Percentiles rank a stretch among this genome's conserved stretches.
phyloP scores from a whole-genome alignment of 306 rosid genomes.

The Lithocarpus polystachyus region DNA sequence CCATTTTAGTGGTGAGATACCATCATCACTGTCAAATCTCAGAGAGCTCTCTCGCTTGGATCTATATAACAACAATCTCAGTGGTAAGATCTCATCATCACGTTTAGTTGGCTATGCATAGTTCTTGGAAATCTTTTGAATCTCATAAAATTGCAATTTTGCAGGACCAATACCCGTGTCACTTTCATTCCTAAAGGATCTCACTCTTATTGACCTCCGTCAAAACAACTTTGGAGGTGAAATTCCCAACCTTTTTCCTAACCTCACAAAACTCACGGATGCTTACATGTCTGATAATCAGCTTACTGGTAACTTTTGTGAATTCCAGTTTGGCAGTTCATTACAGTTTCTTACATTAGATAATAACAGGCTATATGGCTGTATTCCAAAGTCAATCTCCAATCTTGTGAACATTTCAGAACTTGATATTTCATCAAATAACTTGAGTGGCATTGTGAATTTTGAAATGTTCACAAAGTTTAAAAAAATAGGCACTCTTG shows the following conservation, averaged over 20 bases:
- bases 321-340: too few relatives aligned
- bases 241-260: too few relatives aligned
- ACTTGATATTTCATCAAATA: neutral
- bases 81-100: too few relatives aligned
- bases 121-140: too few relatives aligned
- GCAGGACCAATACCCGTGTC: neutral
- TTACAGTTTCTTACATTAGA: neutral
- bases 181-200: neutral
- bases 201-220: neutral
- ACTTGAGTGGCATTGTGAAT: slow-evolving; percentile 5
- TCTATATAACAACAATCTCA: too few relatives aligned
- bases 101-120: too few relatives aligned
- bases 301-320: neutral
- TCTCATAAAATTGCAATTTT: neutral
- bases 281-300: too few relatives aligned
- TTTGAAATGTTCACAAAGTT: neutral
- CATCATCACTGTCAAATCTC: too few relatives aligned
- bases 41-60: too few relatives aligned
- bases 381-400: slow-evolving; percentile 19
- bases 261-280: too few relatives aligned
- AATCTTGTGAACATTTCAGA: fast-evolving
- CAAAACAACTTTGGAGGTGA: neutral
- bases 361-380: neutral
- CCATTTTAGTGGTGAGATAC: too few relatives aligned
- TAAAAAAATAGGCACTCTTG: neutral